A percentile compares a stretch with the other conserved stretches of the same genome.
phyloP scores from a whole-genome alignment of 2,329 filamentous ascomycete species.

The Fusarium sp. region DNA sequence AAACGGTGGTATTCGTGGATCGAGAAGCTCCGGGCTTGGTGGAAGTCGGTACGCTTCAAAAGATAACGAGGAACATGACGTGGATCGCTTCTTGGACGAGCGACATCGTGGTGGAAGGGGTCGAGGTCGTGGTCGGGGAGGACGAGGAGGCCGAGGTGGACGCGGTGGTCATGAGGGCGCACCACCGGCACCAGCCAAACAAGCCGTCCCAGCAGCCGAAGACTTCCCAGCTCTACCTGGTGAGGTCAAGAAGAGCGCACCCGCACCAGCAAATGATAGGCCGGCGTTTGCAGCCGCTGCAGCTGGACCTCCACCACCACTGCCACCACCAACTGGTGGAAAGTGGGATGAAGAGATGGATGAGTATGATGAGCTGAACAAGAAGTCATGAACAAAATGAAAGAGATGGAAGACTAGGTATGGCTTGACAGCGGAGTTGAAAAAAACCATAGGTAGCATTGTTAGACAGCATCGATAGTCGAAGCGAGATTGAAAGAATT shows the following conservation, averaged over 20 bases:
- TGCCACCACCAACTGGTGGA: constrained; percentile 51
- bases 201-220: constrained; percentile 46
- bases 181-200: constrained; percentile 36
- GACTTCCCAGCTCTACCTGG: constrained; percentile 54
- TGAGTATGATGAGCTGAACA: constrained; percentile 57
- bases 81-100: constrained; percentile 54
- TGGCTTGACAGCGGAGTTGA: constrained; percentile 8
- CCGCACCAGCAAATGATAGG: constrained; percentile 25
- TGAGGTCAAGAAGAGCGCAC: constrained; percentile 42
- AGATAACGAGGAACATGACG: constrained; percentile 51
- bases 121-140: constrained; percentile 51
- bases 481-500: constrained; percentile 40
- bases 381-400: constrained; percentile 33
- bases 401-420: constrained; percentile 6
- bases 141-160: constrained; percentile 51
- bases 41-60: constrained; percentile 57
- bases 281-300: constrained; percentile 49
- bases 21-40: constrained; percentile 52
- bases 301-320: constrained; percentile 40
- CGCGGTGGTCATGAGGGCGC: constrained; percentile 44
- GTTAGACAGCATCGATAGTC: constrained; percentile 35
- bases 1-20: constrained; percentile 55
- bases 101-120: constrained; percentile 49
- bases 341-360: constrained; percentile 72
- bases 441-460: constrained; percentile 43